A percentile compares a stretch with the other conserved stretches of the same genome.
Evolutionary conservation across 495 filamentous ascomycete species (phyloP).

Genomic region (Podospora didyma): DNA sequence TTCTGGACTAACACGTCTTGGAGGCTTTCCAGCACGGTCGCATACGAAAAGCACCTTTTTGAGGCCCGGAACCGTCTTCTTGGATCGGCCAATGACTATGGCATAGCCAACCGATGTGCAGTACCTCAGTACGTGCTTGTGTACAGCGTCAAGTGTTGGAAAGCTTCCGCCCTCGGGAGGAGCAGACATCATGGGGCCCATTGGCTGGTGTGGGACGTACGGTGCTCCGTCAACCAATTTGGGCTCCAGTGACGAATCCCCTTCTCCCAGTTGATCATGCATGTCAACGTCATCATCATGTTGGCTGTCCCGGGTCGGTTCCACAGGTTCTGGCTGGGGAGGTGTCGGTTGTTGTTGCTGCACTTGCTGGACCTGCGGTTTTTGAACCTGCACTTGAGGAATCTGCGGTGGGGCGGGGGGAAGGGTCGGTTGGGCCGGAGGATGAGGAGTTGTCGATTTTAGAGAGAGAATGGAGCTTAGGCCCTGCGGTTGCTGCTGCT

Average conservation of each 20-base stretch:
- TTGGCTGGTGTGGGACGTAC: constrained; percentile 40
- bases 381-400: constrained; percentile 26
- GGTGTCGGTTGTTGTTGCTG: constrained; percentile 32
- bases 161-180: constrained; percentile 53
- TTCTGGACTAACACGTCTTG: constrained; percentile 48
- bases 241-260: constrained; percentile 35
- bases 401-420: constrained; percentile 22
- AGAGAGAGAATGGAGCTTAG: constrained; percentile 28
- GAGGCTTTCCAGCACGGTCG: constrained; percentile 53
- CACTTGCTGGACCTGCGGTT: constrained; percentile 18
- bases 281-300: constrained; percentile 43
- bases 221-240: constrained; percentile 41
- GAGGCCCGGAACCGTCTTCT: constrained; percentile 53
- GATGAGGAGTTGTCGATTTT: constrained; percentile 18
- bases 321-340: constrained; percentile 32
- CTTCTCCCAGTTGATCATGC: constrained; percentile 35
- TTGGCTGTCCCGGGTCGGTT: constrained; percentile 29
- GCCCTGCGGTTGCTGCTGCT: constrained; percentile 13
- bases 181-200: constrained; percentile 48
- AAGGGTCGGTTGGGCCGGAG: constrained; percentile 22
- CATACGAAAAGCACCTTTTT: constrained; percentile 58
- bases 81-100: constrained; percentile 54
- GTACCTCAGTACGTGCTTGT: constrained; percentile 48
- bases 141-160: constrained; percentile 50
- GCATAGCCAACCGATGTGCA: constrained; percentile 56